A percentile compares a stretch with the other conserved stretches of the same genome.
phyloP scores from a whole-genome alignment of 768 basidiomycete genomes.

The Boletus rubescentipes region DNA sequence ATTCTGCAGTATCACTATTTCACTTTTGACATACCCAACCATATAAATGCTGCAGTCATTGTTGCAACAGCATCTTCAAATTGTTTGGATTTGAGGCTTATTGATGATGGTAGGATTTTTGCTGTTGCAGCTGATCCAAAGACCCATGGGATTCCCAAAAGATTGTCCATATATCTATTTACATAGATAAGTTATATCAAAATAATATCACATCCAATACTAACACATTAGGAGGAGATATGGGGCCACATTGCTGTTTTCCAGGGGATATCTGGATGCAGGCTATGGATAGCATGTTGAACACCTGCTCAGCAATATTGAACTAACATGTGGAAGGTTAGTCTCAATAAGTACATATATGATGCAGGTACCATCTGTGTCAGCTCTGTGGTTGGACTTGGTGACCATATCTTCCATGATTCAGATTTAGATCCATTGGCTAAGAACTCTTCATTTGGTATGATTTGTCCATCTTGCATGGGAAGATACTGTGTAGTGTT shows the following conservation, averaged over 20 bases:
- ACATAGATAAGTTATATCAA: background rate
- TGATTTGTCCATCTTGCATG: background rate
- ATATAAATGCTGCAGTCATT: conserved; percentile 1
- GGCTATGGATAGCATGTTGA: background rate
- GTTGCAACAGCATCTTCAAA: conserved; percentile 6
- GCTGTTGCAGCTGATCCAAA: background rate
- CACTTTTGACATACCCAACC: conserved; percentile 3
- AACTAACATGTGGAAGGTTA: background rate
- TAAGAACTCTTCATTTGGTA: too few relatives aligned
- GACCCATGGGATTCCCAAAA: background rate
- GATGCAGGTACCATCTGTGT: background rate
- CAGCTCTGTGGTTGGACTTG: background rate
- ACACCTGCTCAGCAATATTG: background rate
- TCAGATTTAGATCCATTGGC: background rate
- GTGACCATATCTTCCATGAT: conserved; percentile 7
- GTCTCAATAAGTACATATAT: background rate
- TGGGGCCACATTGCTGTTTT: background rate
- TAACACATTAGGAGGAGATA: background rate
- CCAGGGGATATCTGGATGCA: background rate
- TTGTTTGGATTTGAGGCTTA: background rate
- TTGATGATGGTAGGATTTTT: too few relatives aligned
- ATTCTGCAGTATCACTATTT: too few relatives aligned
- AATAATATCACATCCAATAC: background rate
- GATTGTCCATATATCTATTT: background rate
- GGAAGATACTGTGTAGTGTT: background rate